Conservation (phyloP, 495 filamentous ascomycete species). For the Jackrogersella multiformis region DNA sequence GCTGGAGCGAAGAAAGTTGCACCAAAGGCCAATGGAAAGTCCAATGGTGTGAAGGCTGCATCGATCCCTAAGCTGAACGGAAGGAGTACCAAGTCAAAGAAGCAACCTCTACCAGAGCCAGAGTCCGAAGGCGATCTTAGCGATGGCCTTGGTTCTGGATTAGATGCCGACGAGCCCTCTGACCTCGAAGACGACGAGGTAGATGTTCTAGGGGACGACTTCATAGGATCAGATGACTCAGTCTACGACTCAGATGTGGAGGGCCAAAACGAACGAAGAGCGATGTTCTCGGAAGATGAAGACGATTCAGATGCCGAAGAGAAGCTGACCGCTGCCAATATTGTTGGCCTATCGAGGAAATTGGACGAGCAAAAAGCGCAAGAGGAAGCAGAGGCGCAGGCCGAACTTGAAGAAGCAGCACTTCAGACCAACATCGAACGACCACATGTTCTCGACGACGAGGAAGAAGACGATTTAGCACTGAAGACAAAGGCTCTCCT, state of each 20-base stretch:
- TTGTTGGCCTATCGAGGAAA: constrained; percentile 85
- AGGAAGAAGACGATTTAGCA: constrained; percentile 55
- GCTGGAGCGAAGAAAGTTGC: constrained; percentile 27
- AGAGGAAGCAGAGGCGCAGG: constrained; percentile 79
- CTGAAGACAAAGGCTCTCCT: constrained; percentile 63
- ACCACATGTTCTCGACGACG: constrained; percentile 72
- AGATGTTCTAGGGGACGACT: constrained; percentile 64
- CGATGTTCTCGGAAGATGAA: constrained; percentile 95
- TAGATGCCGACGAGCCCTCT: constrained; percentile 62
- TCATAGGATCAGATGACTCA: constrained; percentile 67
- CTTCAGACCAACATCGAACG: constrained; percentile 93
- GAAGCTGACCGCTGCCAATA: constrained; percentile 93
- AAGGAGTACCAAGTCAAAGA: constrained; percentile 58
- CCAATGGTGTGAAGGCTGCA: constrained; percentile 47
- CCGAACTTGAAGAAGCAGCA: constrained; percentile 83
- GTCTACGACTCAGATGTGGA: constrained; percentile 80
- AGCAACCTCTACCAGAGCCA: constrained; percentile 57
- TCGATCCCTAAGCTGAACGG: constrained; percentile 45
- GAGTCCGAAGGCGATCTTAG: constrained; percentile 64
- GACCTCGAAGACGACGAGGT: constrained; percentile 50
- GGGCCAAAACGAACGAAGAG: constrained; percentile 66
- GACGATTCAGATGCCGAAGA: constrained; percentile 90
- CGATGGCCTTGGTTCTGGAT: constrained; percentile 64
- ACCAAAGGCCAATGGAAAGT: constrained; percentile 51
- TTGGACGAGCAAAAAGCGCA: constrained; percentile 75